Conservation (phyloP, 371 early-diverging fungal species). For the Mucor ambiguus region DNA sequence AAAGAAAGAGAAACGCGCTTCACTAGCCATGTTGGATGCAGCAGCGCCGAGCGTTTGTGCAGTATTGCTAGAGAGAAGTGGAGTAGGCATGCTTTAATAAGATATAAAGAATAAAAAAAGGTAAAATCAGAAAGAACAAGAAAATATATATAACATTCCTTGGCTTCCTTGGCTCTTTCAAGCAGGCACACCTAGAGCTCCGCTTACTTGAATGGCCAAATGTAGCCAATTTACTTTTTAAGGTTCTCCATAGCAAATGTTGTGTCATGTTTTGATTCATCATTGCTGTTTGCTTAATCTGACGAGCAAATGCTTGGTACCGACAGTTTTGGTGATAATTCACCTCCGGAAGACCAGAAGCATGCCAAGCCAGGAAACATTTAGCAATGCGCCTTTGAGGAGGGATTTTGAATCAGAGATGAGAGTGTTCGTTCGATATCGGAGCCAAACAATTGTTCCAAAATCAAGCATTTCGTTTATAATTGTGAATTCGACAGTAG, state of each 20-base stretch:
- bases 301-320: background rate
- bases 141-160: background rate
- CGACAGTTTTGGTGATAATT: background rate
- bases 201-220: background rate
- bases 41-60: slow-evolving; percentile 29
- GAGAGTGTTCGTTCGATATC: too few species aligned
- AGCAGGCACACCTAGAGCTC: background rate
- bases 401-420: too few species aligned
- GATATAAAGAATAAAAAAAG: background rate
- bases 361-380: too few species aligned
- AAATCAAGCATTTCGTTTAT: too few species aligned
- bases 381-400: too few species aligned
- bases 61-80: slow-evolving; percentile 31
- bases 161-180: slow-evolving; percentile 3
- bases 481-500: too few species aligned
- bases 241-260: background rate
- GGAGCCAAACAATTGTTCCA: too few species aligned
- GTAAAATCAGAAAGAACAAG: background rate
- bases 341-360: background rate
- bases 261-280: slow-evolving; percentile 1
- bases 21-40: slow-evolving; percentile 33
- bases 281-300: background rate
- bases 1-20: slow-evolving; percentile 45
- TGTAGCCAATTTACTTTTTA: background rate
- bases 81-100: slow-evolving; percentile 22